Evolutionary conservation across 2,329 filamentous ascomycete species (phyloP).

Genomic region (Metarhizium humberi): DNA sequence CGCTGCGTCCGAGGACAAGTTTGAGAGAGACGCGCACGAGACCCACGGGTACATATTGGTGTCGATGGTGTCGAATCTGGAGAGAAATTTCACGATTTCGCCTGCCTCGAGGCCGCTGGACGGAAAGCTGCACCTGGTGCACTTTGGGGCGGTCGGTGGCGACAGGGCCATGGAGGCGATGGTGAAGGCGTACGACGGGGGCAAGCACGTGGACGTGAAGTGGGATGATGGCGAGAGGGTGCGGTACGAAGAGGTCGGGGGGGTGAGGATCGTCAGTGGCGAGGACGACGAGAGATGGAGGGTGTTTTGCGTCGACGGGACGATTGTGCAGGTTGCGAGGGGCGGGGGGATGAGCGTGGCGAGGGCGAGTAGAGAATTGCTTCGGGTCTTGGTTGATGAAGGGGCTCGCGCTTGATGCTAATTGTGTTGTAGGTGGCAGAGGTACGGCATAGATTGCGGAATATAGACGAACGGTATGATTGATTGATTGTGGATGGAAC

Average conservation of each 20-base stretch:
- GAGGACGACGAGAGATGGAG: constrained; percentile 63
- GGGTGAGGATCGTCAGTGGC: constrained; percentile 54
- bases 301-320: constrained; percentile 85
- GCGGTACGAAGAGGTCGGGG: constrained; percentile 61
- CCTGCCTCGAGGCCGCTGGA: constrained; percentile 63
- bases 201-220: constrained; percentile 42
- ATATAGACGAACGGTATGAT: too few relatives aligned
- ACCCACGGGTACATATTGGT: constrained; percentile 69
- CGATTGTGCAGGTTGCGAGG: constrained; percentile 64
- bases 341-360: constrained; percentile 63
- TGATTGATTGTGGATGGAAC: too few relatives aligned
- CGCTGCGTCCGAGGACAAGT: not conserved
- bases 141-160: constrained; percentile 60
- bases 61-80: constrained; percentile 70
- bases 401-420: too few relatives aligned
- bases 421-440: too few relatives aligned
- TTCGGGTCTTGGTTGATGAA: constrained; percentile 34
- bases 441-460: too few relatives aligned
- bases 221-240: constrained; percentile 52
- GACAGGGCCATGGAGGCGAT: constrained; percentile 69
- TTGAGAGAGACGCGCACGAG: constrained; percentile 22
- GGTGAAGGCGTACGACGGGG: constrained; percentile 50
- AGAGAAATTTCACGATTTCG: constrained; percentile 74
- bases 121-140: constrained; percentile 59
- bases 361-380: constrained; percentile 31